These are phyloP conservation scores for Lanmaoa pseudosensibilis DNA, from an alignment of 768 basidiomycete genomes.

Conservation along the genomic window DNA sequence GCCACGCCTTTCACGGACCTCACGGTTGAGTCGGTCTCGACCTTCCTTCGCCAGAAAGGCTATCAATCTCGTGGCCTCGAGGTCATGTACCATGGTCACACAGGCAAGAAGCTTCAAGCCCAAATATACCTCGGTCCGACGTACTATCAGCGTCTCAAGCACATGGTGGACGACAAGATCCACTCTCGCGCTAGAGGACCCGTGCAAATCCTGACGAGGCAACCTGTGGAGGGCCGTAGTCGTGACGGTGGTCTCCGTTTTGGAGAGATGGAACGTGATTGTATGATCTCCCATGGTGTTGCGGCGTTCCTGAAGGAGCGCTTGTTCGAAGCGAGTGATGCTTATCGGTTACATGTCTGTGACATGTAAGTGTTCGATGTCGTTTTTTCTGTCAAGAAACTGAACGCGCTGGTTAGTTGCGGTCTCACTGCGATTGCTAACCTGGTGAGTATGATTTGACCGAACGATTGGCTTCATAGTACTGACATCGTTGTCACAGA, in stretches of 20 bases:
- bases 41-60: slow-evolving; percentile 80
- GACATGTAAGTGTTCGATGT: slow-evolving; percentile 70
- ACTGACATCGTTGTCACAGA: slow-evolving; percentile 41
- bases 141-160: slow-evolving; percentile 98
- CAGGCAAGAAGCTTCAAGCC: slow-evolving; percentile 95
- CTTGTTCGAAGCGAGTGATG: slow-evolving; percentile 89
- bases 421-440: slow-evolving; percentile 97
- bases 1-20: slow-evolving; percentile 98
- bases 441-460: slow-evolving; percentile 54
- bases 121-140: slow-evolving; percentile 99
- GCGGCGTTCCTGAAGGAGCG: slow-evolving; percentile 98
- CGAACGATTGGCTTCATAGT: slow-evolving; percentile 6
- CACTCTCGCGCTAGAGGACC: slow-evolving; percentile 97
- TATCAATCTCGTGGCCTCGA: slow-evolving; percentile 98
- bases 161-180: slow-evolving; percentile 99
- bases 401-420: slow-evolving; percentile 51
- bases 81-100: slow-evolving; percentile 98
- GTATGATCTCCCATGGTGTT: slow-evolving; percentile 99
- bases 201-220: slow-evolving; percentile 94
- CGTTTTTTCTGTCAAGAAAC: slow-evolving; percentile 1
- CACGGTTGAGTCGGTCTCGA: slow-evolving; percentile 98
- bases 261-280: slow-evolving; percentile 99
- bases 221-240: slow-evolving; percentile 98
- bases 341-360: slow-evolving; percentile 93
- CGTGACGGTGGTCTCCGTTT: slow-evolving; percentile 98